Percentiles rank a stretch among this genome's conserved stretches.
Evolutionary conservation across 73 alveolate genomes (phyloP).

Genomic region (Paramecium caudatum): DNA sequence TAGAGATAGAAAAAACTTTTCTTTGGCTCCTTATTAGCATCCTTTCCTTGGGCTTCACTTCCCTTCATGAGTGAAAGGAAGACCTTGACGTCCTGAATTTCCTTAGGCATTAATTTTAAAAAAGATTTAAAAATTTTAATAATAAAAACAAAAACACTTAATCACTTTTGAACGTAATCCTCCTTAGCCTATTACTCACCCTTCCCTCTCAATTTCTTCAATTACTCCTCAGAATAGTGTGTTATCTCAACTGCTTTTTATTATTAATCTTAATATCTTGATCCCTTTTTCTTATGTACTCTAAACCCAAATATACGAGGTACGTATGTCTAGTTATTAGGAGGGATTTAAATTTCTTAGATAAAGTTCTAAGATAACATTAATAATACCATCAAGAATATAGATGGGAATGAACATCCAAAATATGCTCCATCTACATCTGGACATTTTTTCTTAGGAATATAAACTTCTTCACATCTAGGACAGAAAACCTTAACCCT

Average conservation of each 20-base stretch:
- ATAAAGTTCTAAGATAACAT: conserved; percentile 36
- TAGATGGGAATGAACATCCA: conserved; percentile 94
- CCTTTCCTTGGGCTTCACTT: conserved; percentile 49
- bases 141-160: conserved; percentile 17
- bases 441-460: conserved; percentile 92
- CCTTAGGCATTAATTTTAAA: conserved; percentile 63
- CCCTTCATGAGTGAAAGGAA: conserved; percentile 60
- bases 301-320: conserved; percentile 96
- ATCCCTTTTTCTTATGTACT: conserved; percentile 92
- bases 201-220: conserved; percentile 72
- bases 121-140: conserved; percentile 62
- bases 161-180: conserved; percentile 54
- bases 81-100: conserved; percentile 41
- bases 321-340: conserved; percentile 78
- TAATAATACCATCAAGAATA: conserved; percentile 72
- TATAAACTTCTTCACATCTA: conserved; percentile 96
- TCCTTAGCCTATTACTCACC: conserved; percentile 48
- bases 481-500: conserved; percentile 99
- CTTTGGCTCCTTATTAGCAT: conserved; percentile 53
- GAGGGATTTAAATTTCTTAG: conserved; percentile 54
- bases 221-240: conserved; percentile 72
- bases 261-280: conserved; percentile 84
- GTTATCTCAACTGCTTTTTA: conserved; percentile 69
- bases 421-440: conserved; percentile 97
- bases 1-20: neutral